Conservation (phyloP, 495 filamentous ascomycete genomes). For the Talaromyces adpressus region DNA sequence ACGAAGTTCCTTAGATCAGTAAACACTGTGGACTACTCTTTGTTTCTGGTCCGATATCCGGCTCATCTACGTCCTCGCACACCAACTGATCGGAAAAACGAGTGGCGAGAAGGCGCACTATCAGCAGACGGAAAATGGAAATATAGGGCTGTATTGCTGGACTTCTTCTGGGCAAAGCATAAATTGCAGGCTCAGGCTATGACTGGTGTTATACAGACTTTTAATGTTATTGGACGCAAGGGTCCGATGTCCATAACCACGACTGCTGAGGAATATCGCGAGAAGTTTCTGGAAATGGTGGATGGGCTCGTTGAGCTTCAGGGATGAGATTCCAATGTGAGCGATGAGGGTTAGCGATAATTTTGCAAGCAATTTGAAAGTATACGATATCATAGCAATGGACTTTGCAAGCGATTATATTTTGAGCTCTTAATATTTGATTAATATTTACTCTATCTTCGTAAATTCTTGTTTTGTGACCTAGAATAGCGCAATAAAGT, state of each 20-base stretch:
- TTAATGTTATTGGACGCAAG: conserved; percentile 48
- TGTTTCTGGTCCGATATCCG: conserved; percentile 56
- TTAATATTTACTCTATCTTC: not conserved
- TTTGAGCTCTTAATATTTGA: not conserved
- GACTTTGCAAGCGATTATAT: not conserved
- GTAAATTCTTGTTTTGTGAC: not conserved
- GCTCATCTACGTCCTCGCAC: conserved; percentile 22
- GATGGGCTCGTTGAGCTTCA: conserved; percentile 45
- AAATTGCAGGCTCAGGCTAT: conserved; percentile 53
- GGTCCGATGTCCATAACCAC: conserved; percentile 69
- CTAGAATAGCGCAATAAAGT: not conserved
- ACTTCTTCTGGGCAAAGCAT: conserved; percentile 70
- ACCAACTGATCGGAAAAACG: conserved; percentile 38
- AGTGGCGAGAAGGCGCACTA: conserved; percentile 50
- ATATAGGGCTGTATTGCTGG: conserved; percentile 55
- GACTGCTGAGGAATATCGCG: conserved; percentile 55
- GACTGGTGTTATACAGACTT: conserved; percentile 53
- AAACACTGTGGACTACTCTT: conserved; percentile 63
- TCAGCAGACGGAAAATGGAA: conserved; percentile 56
- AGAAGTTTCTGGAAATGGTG: conserved; percentile 59
- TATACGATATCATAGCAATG: not conserved
- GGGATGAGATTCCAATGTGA: conserved; percentile 12
- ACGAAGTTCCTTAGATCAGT: conserved; percentile 50
- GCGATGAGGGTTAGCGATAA: no score
- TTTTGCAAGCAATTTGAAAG: not conserved